Evolutionary conservation across 2,329 filamentous ascomycete genomes (phyloP), one percentile per base, ranked within the genome.

Genomic region (Cladobotryum protrusum): DNA sequence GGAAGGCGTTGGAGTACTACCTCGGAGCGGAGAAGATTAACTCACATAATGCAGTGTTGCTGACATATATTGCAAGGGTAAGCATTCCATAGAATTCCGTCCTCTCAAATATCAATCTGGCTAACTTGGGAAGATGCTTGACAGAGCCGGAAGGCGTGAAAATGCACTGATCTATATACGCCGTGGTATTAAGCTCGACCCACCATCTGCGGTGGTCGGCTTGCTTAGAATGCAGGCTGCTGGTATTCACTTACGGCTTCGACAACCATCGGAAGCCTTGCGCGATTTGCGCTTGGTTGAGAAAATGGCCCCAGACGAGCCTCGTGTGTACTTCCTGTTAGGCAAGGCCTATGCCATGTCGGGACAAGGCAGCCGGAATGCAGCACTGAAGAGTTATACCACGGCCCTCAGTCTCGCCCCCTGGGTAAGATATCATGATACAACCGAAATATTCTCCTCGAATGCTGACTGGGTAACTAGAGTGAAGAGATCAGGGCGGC

Each of bases 41-140:
- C 45, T 39, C 52, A 18, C 50, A 45, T 34, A 57, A 57, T 47
- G 50, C 52, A 33, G 46, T 56, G n/a, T 47, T 57, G 45, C 45
- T 57, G 51, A 55, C 52, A 32, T 55, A 56, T 40, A 55, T 57
- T 39, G 56, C 56, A 35, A 56, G 50, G 35, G 52, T 54, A 45
- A 35, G 42, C 32, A 19, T 39, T 18, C 36, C 35, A 45, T 46
- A 29, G 46, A 43, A 9, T 17, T 29, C 14, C 49, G 45, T 42
- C 50, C 35, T 37, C n/a, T 37, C 11, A n/a, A n/a, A n/a, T 17
- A 2, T n/a, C 6, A 29, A 4, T 29, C 4, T 29, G 11, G 24
- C 24, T 29, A 29, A 9, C 36, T 39, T 11, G 13, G 15, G 7
- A 15, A 39, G 36, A 18, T 39, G n/a, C 17, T 39, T 39, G 36